These are phyloP conservation scores for Beauveria rudraprayagi DNA, from an alignment of 2,329 filamentous ascomycete genomes.

Conservation along the genomic window DNA sequence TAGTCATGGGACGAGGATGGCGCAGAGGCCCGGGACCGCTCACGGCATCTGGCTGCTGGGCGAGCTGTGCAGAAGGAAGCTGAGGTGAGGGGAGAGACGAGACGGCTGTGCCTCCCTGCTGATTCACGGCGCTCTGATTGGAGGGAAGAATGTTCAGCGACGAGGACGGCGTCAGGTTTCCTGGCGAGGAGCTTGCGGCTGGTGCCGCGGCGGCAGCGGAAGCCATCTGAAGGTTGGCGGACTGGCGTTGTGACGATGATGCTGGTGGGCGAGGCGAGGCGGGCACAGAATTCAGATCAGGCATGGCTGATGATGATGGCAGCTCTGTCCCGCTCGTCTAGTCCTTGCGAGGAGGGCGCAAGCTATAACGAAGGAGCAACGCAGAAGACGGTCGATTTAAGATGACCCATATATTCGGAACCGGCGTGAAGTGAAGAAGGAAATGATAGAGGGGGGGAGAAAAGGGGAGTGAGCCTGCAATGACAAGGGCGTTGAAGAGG, in stretches of 20 bases:
- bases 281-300: conserved; percentile 49
- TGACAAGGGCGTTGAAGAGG: neutral
- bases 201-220: conserved; percentile 24
- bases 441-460: neutral
- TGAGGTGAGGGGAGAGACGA: conserved; percentile 25
- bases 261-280: conserved; percentile 38
- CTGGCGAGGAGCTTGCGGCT: conserved; percentile 4
- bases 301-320: conserved; percentile 29
- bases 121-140: conserved; percentile 42
- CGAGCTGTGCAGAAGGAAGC: conserved; percentile 16
- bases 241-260: conserved; percentile 33
- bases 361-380: neutral
- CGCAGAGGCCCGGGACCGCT: conserved; percentile 65
- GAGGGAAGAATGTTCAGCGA: conserved; percentile 50
- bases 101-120: conserved; percentile 16
- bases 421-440: neutral
- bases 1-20: conserved; percentile 80
- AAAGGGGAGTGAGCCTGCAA: neutral
- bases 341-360: neutral
- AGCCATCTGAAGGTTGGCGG: conserved; percentile 34
- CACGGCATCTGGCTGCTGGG: conserved; percentile 30
- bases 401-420: neutral
- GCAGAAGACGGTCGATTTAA: neutral
- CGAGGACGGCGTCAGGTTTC: conserved; percentile 26
- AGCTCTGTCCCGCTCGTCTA: neutral